Evolutionary conservation across 805 yeast genomes (phyloP).

Genomic region (Geotrichum ghanense): DNA sequence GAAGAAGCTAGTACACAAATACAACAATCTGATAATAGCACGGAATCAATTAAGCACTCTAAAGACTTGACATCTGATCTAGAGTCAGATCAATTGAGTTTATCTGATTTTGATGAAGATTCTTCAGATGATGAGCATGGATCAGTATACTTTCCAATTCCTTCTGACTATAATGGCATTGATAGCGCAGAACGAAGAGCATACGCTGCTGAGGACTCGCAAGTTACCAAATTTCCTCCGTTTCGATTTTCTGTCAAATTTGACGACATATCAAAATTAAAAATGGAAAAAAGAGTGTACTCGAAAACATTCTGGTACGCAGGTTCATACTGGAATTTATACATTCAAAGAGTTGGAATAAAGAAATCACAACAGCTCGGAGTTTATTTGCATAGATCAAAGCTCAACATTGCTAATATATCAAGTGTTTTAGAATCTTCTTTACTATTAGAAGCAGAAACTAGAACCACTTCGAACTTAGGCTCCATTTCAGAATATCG

Average conservation of each 20-base stretch:
- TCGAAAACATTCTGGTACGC: slow-evolving; percentile 47
- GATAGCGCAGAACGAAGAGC: slow-evolving; percentile 4
- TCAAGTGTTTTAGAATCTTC: no score
- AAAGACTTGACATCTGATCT: neutral
- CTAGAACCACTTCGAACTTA: neutral
- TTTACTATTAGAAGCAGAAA: no score
- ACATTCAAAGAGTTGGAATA: slow-evolving; percentile 37
- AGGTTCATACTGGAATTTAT: slow-evolving; percentile 50
- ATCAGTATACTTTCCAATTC: slow-evolving; percentile 3
- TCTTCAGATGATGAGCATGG: neutral
- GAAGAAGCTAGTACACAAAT: neutral
- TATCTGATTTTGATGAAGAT: no score
- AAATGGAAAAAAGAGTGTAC: slow-evolving; percentile 37
- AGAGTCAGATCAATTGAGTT: neutral
- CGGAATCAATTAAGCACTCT: neutral
- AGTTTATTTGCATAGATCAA: slow-evolving; percentile 43
- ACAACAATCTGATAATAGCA: neutral
- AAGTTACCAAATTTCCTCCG: slow-evolving; percentile 35
- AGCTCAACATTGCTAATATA: no score
- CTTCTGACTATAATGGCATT: slow-evolving; percentile 12
- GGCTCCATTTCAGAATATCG: neutral
- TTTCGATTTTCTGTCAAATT: slow-evolving; percentile 44
- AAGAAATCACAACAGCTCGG: slow-evolving; percentile 40
- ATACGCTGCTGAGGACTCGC: neutral
- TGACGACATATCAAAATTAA: slow-evolving; percentile 34